phyloP scores from a whole-genome alignment of 2,329 filamentous ascomycete genomes.

The Aspergillus sp. region DNA sequence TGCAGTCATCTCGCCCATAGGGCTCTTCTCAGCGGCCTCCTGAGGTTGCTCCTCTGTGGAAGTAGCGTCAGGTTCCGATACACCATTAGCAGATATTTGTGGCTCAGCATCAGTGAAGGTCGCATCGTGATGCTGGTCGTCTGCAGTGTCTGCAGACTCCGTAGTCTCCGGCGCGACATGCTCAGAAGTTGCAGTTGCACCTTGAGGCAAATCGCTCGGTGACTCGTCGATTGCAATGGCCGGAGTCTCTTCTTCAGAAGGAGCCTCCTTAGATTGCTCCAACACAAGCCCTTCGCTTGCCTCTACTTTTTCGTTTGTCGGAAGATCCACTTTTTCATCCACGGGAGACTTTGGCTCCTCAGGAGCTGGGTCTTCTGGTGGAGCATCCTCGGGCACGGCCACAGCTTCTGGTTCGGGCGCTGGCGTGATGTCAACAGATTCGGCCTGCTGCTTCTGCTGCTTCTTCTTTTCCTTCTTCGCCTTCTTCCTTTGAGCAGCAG shows the following conservation, averaged over 20 bases:
- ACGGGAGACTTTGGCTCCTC: slow-evolving; percentile 4
- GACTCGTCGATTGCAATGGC: neutral
- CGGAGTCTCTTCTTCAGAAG: neutral
- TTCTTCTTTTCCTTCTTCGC: slow-evolving; percentile 31
- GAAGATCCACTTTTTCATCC: neutral
- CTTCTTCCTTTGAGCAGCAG: slow-evolving; percentile 29
- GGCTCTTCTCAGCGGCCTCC: neutral
- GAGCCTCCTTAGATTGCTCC: neutral
- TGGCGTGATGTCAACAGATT: neutral
- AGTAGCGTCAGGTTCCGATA: neutral
- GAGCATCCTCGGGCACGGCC: neutral
- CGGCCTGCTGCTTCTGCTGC: slow-evolving; percentile 13
- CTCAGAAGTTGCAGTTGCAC: neutral
- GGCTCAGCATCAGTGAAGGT: neutral
- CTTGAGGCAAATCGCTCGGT: neutral
- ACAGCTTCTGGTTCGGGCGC: slow-evolving; percentile 1
- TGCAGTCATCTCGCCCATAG: neutral
- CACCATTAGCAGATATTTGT: neutral
- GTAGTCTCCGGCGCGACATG: neutral
- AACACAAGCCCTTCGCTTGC: neutral
- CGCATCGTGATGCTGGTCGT: neutral
- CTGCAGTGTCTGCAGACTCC: neutral
- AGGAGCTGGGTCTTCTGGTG: neutral
- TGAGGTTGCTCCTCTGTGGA: neutral
- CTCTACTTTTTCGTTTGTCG: neutral